phyloP scores from a whole-genome alignment of 2,329 filamentous ascomycete genomes.

The Pseudopyricularia cyperi region DNA sequence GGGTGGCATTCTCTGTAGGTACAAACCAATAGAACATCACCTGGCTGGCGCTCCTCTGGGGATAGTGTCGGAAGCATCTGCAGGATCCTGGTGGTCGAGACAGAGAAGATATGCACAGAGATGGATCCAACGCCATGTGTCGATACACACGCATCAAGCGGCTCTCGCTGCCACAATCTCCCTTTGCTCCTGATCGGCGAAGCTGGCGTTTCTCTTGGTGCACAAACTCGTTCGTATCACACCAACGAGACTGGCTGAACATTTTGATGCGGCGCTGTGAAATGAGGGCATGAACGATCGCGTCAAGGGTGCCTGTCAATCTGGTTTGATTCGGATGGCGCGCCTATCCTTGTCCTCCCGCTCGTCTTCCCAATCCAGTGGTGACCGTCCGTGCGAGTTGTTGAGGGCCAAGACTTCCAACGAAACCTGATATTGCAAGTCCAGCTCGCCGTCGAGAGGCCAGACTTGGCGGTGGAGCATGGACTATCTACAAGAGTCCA shows the following conservation, averaged over 20 bases:
- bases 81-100: too few relatives aligned
- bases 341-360: neutral
- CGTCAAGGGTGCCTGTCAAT: neutral
- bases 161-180: neutral
- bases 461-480: neutral
- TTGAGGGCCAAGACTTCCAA: neutral
- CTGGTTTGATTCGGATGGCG: neutral
- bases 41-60: too few relatives aligned
- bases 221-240: neutral
- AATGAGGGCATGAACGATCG: neutral
- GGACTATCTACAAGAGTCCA: too few relatives aligned
- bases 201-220: too few relatives aligned
- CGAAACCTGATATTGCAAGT: too few relatives aligned
- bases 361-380: neutral
- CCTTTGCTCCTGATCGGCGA: neutral
- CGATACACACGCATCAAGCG: neutral
- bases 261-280: neutral
- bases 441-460: too few relatives aligned
- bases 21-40: too few relatives aligned
- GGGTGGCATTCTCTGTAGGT: neutral
- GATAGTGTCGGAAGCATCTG: too few relatives aligned
- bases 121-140: neutral
- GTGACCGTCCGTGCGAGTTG: neutral
- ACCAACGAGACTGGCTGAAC: neutral
- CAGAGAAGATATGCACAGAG: neutral